Conservation (phyloP, 768 basidiomycete genomes). For the Serendipita sp. region DNA sequence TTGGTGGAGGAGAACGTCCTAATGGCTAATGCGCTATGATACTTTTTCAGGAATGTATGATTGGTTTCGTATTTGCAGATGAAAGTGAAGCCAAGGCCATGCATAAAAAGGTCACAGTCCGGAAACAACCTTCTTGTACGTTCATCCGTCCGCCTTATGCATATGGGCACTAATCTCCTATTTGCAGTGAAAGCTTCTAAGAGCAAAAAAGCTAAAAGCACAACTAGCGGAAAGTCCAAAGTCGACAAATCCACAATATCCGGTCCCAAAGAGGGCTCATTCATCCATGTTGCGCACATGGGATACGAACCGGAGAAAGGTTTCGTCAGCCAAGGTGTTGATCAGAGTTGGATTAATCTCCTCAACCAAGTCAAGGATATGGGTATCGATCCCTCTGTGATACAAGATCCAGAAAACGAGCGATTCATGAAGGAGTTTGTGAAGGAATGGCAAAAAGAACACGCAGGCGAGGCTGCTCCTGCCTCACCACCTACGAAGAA, state of each 20-base stretch:
- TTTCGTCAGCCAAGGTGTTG: slow-evolving; percentile 73
- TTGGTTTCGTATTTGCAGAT: slow-evolving; percentile 80
- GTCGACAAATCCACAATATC: slow-evolving; percentile 92
- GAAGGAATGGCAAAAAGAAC: slow-evolving; percentile 28
- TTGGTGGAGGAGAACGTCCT: neutral
- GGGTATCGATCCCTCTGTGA: slow-evolving; percentile 52
- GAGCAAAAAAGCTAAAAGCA: slow-evolving; percentile 30
- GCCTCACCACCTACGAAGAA: slow-evolving; percentile 19
- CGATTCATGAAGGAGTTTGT: slow-evolving; percentile 83
- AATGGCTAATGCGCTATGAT: neutral
- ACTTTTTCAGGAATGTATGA: slow-evolving; percentile 59
- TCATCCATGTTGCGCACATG: slow-evolving; percentile 89
- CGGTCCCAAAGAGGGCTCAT: slow-evolving; percentile 57
- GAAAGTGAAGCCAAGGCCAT: slow-evolving; percentile 73
- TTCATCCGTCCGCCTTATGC: slow-evolving; percentile 2
- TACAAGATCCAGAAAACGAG: slow-evolving; percentile 46
- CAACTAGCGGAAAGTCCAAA: slow-evolving; percentile 43
- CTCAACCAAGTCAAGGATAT: slow-evolving; percentile 45
- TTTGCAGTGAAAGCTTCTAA: slow-evolving; percentile 20
- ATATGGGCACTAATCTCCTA: neutral
- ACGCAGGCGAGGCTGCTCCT: slow-evolving; percentile 7
- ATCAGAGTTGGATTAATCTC: slow-evolving; percentile 73
- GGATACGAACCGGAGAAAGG: slow-evolving; percentile 79
- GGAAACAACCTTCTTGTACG: slow-evolving; percentile 45
- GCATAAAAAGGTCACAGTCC: slow-evolving; percentile 61